Base-by-base conservation (phyloP, 176 grass and related monocot species). In the Musa schizocarpa region DNA sequence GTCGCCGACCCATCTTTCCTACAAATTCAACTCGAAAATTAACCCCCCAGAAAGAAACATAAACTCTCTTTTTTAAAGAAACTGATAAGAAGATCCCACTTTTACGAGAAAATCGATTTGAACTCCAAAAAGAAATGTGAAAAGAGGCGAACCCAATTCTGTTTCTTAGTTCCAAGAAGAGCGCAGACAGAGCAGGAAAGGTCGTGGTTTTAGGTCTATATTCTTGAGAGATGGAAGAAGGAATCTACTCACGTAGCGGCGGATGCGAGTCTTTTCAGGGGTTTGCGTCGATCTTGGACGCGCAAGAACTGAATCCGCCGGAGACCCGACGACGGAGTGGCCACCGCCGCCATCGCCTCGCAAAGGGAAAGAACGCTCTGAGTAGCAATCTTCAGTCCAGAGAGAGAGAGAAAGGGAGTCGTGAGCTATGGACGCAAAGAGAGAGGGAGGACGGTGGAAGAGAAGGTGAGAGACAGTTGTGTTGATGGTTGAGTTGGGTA, bases 1-100 rank as follows among this genome's bases (percentile, higher is more conserved):
- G 80, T 53, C 71, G 56, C 53, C 2, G 83, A 77, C 52, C 82
- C 85, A 83, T 88, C 83, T 76, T 85, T 86, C 86, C 89, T 92
- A 68, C 19, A 27, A 82, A 64, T 50, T n/a, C 19, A 51, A 19
- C 48, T 68, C 27, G 9, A 68, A 68, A 34, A 68, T 34, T 48
- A 43, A n/a, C 13, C 0, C 62, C 62, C 62, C 22, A 9, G 14
- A 34, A 68, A 68, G 2, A 29, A 16, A 7, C 13, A 14, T 6
- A 14, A 68, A 43, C 34, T 43, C 34, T 43, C 4, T 43, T 43
- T 43, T 43, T 43, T 6, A 43, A 43, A 43, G 34, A 43, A 43
- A 43, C 4, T 6, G 34, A 43, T 43, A 43, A 43, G 34, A 43
- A 43, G 34, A 43, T 43, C 4, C 4, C 34, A 43, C 34, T 43